Evolutionary conservation across 176 grass and related monocot species (phyloP).

Genomic region (Rhynchospora tenuis): DNA sequence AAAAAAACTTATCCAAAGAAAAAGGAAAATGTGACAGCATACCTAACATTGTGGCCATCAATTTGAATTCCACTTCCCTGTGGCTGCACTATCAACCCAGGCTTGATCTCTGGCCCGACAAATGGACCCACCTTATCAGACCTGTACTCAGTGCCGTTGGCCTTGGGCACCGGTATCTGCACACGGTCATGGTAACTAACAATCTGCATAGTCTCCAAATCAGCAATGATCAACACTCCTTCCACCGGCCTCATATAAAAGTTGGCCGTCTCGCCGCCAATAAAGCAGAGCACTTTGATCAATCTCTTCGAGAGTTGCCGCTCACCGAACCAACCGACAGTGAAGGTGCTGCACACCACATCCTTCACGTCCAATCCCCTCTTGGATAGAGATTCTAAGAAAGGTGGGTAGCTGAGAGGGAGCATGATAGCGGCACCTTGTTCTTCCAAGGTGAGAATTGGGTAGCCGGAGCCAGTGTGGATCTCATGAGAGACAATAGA

Average conservation of each 20-base stretch:
- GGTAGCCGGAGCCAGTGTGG: slow-evolving; percentile 40
- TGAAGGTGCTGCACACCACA: slow-evolving; percentile 40
- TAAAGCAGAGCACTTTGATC: slow-evolving; percentile 46
- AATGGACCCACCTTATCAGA: slow-evolving; percentile 25
- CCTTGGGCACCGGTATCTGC: slow-evolving; percentile 41
- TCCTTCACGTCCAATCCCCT: slow-evolving; percentile 36
- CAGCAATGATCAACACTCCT: slow-evolving; percentile 53
- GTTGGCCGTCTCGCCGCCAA: slow-evolving; percentile 44
- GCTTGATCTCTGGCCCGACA: background rate
- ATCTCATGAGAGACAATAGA: slow-evolving; percentile 29
- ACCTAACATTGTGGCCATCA: slow-evolving; percentile 53
- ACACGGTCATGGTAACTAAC: slow-evolving; percentile 46
- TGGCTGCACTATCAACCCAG: slow-evolving; percentile 33
- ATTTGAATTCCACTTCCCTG: slow-evolving; percentile 41
- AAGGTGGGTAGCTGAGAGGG: slow-evolving; percentile 37
- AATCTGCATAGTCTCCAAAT: slow-evolving; percentile 65
- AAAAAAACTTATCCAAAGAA: background rate
- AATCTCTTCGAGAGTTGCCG: background rate
- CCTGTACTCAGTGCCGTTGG: slow-evolving; percentile 55
- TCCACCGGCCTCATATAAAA: slow-evolving; percentile 55
- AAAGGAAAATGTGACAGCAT: background rate
- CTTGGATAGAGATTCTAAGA: slow-evolving; percentile 37
- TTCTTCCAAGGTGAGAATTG: slow-evolving; percentile 45
- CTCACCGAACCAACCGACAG: slow-evolving; percentile 59
- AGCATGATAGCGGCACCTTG: slow-evolving; percentile 28